Percentiles rank a stretch among this genome's conserved stretches.
These are phyloP conservation scores for Aspergillus olivimuriae DNA, from an alignment of 495 filamentous ascomycete species.

Conservation along the genomic window DNA sequence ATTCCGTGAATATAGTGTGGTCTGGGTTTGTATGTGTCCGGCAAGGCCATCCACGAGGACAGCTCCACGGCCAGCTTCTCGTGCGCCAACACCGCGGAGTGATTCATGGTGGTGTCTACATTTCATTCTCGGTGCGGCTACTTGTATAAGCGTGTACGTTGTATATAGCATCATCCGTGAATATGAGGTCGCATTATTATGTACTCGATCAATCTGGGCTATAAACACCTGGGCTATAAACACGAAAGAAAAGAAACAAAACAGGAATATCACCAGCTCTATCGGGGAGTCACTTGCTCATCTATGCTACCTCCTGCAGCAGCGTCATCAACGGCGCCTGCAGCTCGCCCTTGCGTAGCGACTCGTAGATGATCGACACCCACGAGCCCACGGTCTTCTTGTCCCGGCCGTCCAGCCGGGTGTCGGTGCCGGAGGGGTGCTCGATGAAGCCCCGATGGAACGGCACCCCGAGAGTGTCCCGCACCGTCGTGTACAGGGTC, in stretches of 20 bases:
- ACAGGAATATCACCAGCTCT: background rate
- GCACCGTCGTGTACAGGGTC: conserved; percentile 17
- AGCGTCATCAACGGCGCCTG: conserved; percentile 12
- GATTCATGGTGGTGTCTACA: background rate
- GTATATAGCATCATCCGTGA: background rate
- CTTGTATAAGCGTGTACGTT: background rate
- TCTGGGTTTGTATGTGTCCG: conserved; percentile 34
- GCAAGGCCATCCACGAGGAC: conserved; percentile 36
- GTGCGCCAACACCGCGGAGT: conserved; percentile 25
- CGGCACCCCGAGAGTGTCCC: conserved; percentile 16
- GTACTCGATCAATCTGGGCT: background rate
- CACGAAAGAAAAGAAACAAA: background rate
- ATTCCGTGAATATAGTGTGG: conserved; percentile 18
- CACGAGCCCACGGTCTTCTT: conserved; percentile 24
- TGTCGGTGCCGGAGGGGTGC: conserved; percentile 13
- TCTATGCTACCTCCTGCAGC: conserved; percentile 2
- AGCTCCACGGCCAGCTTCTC: conserved; percentile 24
- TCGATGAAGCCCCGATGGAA: conserved; percentile 26
- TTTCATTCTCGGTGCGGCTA: too few species aligned
- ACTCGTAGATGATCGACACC: conserved; percentile 25
- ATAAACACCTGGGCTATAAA: background rate
- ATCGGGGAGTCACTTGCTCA: background rate
- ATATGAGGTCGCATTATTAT: background rate
- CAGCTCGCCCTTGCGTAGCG: conserved; percentile 13
- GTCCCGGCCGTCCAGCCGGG: conserved; percentile 10